Evolutionary conservation across 768 basidiomycete species (phyloP), one percentile per base, ranked within the genome.

Genomic region (Macrolepiota albuminosa): DNA sequence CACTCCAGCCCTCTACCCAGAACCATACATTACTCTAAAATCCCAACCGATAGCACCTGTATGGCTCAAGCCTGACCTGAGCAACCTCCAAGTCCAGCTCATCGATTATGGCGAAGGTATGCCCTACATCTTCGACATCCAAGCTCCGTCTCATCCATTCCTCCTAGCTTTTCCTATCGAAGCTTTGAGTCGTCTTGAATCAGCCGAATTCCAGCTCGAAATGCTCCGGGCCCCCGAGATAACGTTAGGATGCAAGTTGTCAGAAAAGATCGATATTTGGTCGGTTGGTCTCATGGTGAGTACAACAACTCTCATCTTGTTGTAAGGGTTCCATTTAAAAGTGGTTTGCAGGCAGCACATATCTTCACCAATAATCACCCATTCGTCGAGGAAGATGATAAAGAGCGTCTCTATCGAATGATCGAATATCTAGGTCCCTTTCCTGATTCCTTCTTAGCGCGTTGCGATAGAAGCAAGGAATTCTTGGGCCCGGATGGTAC

Each of bases 261-360:
- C 58, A 6, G 34, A 59, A 54, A 46, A 43, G 34, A 54, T 59
- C 4, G 58, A 59, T 21, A 54, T 59, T 8, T 59, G 58, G 52
- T 52, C 58, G 0, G 51, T 59, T 31, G 58, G 52, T 0, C 50
- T 36, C 3, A 37, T 46, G 34, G 58, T 59, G 43, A 45, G 49
- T 58, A 7, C 14, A 13, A 36, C 24, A 6, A 5, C 11, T 29
- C 31, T 16, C 11, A 1, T 46, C 11, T 21, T 45, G 29, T 33
- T 31, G 9, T 42, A 14, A 31, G 6, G 16, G 2, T 8, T 14
- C 16, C 29, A 36, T 56, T 13, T 6, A 16, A 16, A 45, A 34
- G n/a, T 8, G 13, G 31, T 56, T 21, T 34, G n/a, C 43, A 56
- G 43, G 54, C 54, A 56, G 34, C 46, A 33, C 31, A 43, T 6